Base-by-base conservation (phyloP, 257 asterid species). In the Ophiorrhiza pumila region DNA sequence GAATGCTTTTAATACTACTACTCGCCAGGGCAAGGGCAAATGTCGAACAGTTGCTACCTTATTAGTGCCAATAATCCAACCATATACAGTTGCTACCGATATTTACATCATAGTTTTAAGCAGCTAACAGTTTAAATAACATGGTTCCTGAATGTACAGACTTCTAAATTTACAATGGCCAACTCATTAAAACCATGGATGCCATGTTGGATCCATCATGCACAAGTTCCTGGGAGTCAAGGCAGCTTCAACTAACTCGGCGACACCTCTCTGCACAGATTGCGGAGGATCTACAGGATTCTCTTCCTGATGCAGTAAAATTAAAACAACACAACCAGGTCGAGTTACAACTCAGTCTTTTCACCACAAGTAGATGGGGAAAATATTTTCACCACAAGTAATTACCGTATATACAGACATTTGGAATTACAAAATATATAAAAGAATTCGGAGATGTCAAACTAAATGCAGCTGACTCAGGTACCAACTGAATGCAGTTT, bases 181-280 rank as follows among this genome's bases (percentile, higher is more conserved):
- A 35, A 55, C 34, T 66, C 35, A 73, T 81, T 74, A 93, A 77
- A 95, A 92, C 99, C 98, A 95, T 20, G 98, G 97, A 78, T 95
- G 99, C 97, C 99, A 92, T 2, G 98, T 95, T 0, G 98, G 99
- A 83, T 95, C 99, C 98, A 95, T 95, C 98, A 92, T 95, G 87
- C 98, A 95, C 66, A 95, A 86, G 84, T 95, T 87, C 75, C 99
- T 85, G 68, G 99, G 96, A 75, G 90, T 85, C 65, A 92, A 90
- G 50, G 99, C 96, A 57, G 99, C 93, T 65, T 95, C 98, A 57
- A 95, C 98, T 75, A 95, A 81, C 81, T 90, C 99, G 17, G 94
- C 91, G 41, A 95, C 96, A 37, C 97, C 96, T 85, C 89, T 89
- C 88, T 95, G 99, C 83, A 95, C 96, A 27, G 96, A 90, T 65